Evolutionary conservation across 2,329 filamentous ascomycete species (phyloP), one percentile per base, ranked within the genome.

Genomic region (Metarhizium anisopliae): DNA sequence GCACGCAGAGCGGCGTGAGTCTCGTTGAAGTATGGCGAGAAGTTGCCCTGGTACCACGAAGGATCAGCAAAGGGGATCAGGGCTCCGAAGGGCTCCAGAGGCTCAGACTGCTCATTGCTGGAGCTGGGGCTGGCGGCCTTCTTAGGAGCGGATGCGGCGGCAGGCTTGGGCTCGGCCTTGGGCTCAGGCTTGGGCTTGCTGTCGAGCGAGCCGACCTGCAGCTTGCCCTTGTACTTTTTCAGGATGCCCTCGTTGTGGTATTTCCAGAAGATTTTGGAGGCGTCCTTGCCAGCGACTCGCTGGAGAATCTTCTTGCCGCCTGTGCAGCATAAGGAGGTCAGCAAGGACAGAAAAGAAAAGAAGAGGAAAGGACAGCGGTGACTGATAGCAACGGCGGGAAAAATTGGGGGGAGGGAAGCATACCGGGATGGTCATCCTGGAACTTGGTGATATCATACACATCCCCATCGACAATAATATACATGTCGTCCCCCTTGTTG

Each of bases 21-120:
- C 73, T 96, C 87, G 75, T 96, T 96, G 81, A 87, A 95, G 81
- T 96, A 97, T 32, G 93, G 90, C 2, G 93, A 96, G 76, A 95
- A 89, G 74, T 96, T 90, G 62, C 86, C 86, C 72, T 96, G 92
- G 73, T 96, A 96, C 94, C 94, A 99, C 50, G 82, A 84, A 13
- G 94, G 94, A 66, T 99, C 94, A 32, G 84, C 88, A 68, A 95
- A 97, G 36, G 94, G 94, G 61, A 99, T 86, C 69, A 94, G 79
- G 62, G 88, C 84, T 58, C 94, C 94, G 68, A 84, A 97, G 0
- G 87, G 80, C 66, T 97, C 93, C 54, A 96, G 78, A 3, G 91
- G 79, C 72, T 92, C 90, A 10, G 80, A 78, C 60, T 85, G 78
- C 47, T 70, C 67, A 32, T 61, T 58, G 55, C 59, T 59, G 67